Evolutionary conservation across 768 basidiomycete genomes (phyloP), one percentile per base, ranked within the genome.

Genomic region (Boletus sp.): DNA sequence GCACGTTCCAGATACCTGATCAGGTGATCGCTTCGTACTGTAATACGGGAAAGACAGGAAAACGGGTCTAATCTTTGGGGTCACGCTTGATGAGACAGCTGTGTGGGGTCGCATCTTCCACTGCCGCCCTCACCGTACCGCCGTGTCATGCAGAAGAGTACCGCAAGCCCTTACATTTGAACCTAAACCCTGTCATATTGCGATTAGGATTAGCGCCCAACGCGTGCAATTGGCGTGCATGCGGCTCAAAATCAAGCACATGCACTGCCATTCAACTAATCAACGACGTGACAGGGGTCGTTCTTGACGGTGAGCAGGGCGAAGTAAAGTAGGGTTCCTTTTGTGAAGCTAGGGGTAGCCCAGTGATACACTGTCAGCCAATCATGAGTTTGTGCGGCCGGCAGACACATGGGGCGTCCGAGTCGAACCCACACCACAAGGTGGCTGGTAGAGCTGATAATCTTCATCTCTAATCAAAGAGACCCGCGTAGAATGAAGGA

Each of bases 131-230:
- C 24, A 24, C 24, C 3, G 24, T 3, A 24, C 40, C 36, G 20
- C 50, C 51, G n/a, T 51, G 50, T 2, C 33, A 11, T 33, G 33
- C 33, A 11, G 63, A 52, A 15, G 52, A 39, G 15, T 50, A 54
- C 32, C 63, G 64, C 33, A 44, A 47, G 11, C 73, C 76, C 37
- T 72, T 77, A 52, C 79, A 76, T 50, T 73, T 73, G 72, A 85
- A 83, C 63, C 72, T 76, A 60, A 82, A 83, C 57, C 83, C 81
- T 1, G 82, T 83, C 12, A 74, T 67, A 50, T 79, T 81, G 55
- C 77, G 77, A 14, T 79, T 80, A 63, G 85, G 83, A 37, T 78
- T n/a, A n/a, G n/a, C n/a, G n/a, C n/a, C 72, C 36, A 84, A 66
- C 1, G 72, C 76, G 18, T 78, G 35, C 1, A 82, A 85, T 24